Base-by-base conservation (phyloP, 805 yeast genomes). In the Candida hungchunana region DNA sequence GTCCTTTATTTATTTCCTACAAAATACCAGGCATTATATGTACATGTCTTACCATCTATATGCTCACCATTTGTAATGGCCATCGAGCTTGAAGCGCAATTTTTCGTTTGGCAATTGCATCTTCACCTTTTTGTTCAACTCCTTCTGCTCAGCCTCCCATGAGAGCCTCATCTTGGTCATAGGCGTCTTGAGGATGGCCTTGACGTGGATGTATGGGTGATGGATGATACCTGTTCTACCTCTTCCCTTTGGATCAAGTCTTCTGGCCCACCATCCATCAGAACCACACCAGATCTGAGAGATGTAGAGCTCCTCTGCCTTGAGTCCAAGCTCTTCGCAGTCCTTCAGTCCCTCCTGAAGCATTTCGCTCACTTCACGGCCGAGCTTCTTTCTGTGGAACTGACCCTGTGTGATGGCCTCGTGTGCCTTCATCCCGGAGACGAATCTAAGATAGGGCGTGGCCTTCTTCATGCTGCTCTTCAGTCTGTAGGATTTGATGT, bases 331-430 rank as follows among this genome's bases (percentile, higher is more conserved):
- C 23, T 43, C 28, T 39, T 73, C 64, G 16, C 89, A 87, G 52
- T 85, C 87, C 31, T 74, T 69, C 22, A 85, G 53, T 8, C 94
- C 95, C 33, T 75, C 67, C 51, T 79, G 77, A 43, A 90, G 69
- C 61, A 89, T 63, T 43, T 77, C 82, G 34, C 79, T 89, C 37
- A 88, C 71, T 46, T 88, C 95, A 37, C 80, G 71, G 21, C 94
- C 75, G 60, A 88, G 74, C 51, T 81, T 77, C 63, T 86, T 87
- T 31, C 79, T 72, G 57, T 79, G 77, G 67, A 90, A 90, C 60
- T 90, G 97, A 50, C 89, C 79, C 64, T 89, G 97, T 26, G 90
- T 86, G 48, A 90, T 82, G 34, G 97, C 97, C 28, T 74, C 75
- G 48, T 78, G 75, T 23, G 85, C 77, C 35, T 77, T 72, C 61